A percentile compares a stretch with the other conserved stretches of the same genome.
Conservation (phyloP, 805 yeast species). For the Wickerhamiella musiphila region DNA sequence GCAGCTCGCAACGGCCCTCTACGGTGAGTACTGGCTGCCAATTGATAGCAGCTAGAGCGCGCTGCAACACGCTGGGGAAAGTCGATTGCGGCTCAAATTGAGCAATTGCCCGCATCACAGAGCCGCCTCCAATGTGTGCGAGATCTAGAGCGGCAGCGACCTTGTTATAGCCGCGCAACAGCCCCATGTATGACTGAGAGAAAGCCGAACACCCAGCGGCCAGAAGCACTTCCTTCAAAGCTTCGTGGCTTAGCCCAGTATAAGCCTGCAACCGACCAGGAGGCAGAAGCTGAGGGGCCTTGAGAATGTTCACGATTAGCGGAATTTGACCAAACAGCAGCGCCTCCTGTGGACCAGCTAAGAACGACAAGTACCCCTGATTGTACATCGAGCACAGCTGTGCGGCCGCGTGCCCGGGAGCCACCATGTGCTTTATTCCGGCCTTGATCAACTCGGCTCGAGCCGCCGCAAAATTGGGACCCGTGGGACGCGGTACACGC, state of each 20-base stretch:
- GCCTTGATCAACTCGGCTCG: constrained; percentile 37
- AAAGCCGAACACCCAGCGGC: constrained; percentile 55
- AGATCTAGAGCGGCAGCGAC: constrained; percentile 13
- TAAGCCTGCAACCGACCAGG: constrained; percentile 32
- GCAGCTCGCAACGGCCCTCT: constrained; percentile 52
- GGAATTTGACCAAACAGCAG: constrained; percentile 46
- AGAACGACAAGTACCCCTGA: constrained; percentile 43
- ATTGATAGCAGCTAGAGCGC: constrained; percentile 50
- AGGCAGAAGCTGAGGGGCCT: constrained; percentile 52
- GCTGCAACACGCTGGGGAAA: constrained; percentile 36
- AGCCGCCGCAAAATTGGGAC: constrained; percentile 16
- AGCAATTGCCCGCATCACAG: constrained; percentile 18
- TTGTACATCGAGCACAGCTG: constrained; percentile 58
- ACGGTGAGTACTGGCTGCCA: constrained; percentile 57
- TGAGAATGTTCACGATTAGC: constrained; percentile 56
- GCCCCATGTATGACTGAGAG: constrained; percentile 9
- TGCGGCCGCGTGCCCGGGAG: constrained; percentile 68
- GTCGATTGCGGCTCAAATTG: constrained; percentile 10
- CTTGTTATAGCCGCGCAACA: constrained; percentile 4
- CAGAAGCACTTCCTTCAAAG: constrained; percentile 52
- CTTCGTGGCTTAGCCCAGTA: no score
- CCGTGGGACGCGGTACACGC: constrained; percentile 3
- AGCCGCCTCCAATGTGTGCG: constrained; percentile 16
- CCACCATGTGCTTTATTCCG: constrained; percentile 48
- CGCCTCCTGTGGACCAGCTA: constrained; percentile 73